Percentiles rank a stretch among this genome's conserved stretches.
These are phyloP conservation scores for Chamaecrista fasciculata DNA, from an alignment of 306 rosid species.

Conservation along the genomic window DNA sequence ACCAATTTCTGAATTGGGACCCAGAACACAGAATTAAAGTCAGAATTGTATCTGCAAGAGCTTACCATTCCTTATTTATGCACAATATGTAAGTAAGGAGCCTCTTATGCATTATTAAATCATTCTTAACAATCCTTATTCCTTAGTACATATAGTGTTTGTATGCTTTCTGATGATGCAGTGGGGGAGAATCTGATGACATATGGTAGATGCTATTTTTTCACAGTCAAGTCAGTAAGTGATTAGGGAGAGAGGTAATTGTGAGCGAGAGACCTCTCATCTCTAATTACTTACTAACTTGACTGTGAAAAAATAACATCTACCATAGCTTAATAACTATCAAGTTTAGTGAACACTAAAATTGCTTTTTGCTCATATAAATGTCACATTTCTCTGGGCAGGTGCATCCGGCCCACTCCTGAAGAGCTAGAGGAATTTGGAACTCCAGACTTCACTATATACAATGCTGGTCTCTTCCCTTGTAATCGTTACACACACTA, in stretches of 20 bases:
- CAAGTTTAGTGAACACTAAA: not conserved
- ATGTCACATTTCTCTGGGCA: slow-evolving; percentile 30
- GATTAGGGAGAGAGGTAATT: no score
- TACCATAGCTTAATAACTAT: not conserved
- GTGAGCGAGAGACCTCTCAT: no score
- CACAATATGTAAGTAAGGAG: slow-evolving; percentile 74
- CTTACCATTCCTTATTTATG: slow-evolving; percentile 85
- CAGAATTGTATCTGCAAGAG: slow-evolving; percentile 84
- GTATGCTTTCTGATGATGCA: no score
- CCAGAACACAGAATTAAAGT: slow-evolving; percentile 76
- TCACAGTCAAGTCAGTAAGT: no score
- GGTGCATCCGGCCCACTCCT: slow-evolving; percentile 78
- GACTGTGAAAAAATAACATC: no score
- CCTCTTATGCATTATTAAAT: slow-evolving; percentile 3
- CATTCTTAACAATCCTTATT: slow-evolving; percentile 12
- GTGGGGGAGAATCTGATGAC: no score
- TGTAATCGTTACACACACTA: slow-evolving; percentile 83
- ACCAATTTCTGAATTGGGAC: slow-evolving; percentile 86
- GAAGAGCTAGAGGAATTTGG: slow-evolving; percentile 78
- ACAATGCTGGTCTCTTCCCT: slow-evolving; percentile 82
- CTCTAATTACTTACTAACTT: no score
- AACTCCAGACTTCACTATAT: slow-evolving; percentile 81
- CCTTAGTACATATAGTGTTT: not conserved
- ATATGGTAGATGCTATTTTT: no score
- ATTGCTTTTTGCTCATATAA: not conserved